phyloP scores from a whole-genome alignment of 2,329 filamentous ascomycete species.

The Dactylellina drechsleri region DNA sequence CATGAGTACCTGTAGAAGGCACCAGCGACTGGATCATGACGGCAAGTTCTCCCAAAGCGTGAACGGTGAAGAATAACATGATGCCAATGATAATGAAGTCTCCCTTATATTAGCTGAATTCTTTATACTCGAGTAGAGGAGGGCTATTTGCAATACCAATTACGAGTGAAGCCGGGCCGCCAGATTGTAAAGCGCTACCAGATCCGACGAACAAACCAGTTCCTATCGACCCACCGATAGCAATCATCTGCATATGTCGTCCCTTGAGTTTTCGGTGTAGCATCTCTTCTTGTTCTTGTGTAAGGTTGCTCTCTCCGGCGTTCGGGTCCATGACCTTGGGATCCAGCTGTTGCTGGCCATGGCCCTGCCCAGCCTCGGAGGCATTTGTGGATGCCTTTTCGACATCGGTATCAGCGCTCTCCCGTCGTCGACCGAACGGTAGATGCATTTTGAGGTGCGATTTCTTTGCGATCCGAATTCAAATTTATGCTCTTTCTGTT shows the following conservation, averaged over 20 bases:
- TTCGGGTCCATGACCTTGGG: constrained; percentile 25
- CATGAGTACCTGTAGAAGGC: constrained; percentile 67
- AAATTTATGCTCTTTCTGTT: too few relatives aligned
- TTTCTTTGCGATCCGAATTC: too few relatives aligned
- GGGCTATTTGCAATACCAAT: constrained; percentile 59
- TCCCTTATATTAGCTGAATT: constrained; percentile 66
- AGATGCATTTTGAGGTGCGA: constrained; percentile 6
- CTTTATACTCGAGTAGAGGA: neutral
- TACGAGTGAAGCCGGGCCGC: constrained; percentile 71
- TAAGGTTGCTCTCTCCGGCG: constrained; percentile 4
- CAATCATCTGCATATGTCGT: constrained; percentile 75
- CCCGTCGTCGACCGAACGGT: constrained; percentile 21
- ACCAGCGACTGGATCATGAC: constrained; percentile 63
- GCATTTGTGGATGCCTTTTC: constrained; percentile 35
- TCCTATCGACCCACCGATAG: constrained; percentile 70
- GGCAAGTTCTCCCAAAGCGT: constrained; percentile 61
- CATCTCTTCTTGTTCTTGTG: constrained; percentile 27
- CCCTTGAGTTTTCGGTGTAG: constrained; percentile 47
- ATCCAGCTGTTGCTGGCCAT: constrained; percentile 9
- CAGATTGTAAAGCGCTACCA: constrained; percentile 70
- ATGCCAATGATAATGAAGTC: constrained; percentile 68
- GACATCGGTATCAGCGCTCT: constrained; percentile 31
- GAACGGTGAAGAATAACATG: constrained; percentile 43
- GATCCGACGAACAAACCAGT: constrained; percentile 73
- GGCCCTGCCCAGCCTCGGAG: constrained; percentile 8